Evolutionary conservation across 495 filamentous ascomycete species (phyloP).

Genomic region (Saxophila tyrrhenica): DNA sequence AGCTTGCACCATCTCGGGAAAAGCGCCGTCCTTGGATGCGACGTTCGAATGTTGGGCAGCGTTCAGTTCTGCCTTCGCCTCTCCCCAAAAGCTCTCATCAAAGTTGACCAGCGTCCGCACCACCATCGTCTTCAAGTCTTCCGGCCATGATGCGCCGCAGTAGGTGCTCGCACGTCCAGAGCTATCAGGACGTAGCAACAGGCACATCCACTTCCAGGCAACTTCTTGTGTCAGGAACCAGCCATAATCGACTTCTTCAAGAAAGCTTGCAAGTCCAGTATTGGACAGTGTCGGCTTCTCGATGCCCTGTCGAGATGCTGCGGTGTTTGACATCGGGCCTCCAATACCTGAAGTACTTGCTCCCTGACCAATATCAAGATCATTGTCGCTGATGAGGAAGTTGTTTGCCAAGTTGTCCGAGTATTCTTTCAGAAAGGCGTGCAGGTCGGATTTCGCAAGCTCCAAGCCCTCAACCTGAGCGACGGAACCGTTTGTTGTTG

Average conservation of each 20-base stretch:
- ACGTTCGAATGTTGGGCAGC: not conserved
- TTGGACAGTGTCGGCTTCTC: not conserved
- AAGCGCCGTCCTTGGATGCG: not conserved
- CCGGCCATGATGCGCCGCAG: conserved; percentile 54
- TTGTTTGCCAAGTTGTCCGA: conserved; percentile 6
- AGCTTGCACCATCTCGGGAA: conserved; percentile 52
- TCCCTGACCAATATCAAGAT: not conserved
- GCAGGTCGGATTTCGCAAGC: conserved; percentile 5
- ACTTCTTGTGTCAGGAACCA: conserved; percentile 27
- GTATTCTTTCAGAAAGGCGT: conserved; percentile 7
- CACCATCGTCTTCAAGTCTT: conserved; percentile 56
- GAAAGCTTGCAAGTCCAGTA: conserved; percentile 19
- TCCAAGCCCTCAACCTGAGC: not conserved
- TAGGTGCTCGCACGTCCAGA: conserved; percentile 41
- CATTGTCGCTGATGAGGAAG: conserved; percentile 5
- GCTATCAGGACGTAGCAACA: conserved; percentile 19
- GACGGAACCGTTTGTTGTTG: not conserved
- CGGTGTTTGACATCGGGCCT: not conserved
- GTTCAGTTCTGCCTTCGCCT: conserved; percentile 20
- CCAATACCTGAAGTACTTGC: not conserved
- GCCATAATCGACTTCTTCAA: conserved; percentile 19
- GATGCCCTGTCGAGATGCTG: not conserved
- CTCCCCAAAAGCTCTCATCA: conserved; percentile 53
- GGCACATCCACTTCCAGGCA: conserved; percentile 24
- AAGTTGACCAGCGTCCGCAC: conserved; percentile 54